Percentiles rank a stretch among this genome's conserved stretches.
Conservation (phyloP, 2,329 filamentous ascomycete genomes). For the Botrytis pseudocinerea region DNA sequence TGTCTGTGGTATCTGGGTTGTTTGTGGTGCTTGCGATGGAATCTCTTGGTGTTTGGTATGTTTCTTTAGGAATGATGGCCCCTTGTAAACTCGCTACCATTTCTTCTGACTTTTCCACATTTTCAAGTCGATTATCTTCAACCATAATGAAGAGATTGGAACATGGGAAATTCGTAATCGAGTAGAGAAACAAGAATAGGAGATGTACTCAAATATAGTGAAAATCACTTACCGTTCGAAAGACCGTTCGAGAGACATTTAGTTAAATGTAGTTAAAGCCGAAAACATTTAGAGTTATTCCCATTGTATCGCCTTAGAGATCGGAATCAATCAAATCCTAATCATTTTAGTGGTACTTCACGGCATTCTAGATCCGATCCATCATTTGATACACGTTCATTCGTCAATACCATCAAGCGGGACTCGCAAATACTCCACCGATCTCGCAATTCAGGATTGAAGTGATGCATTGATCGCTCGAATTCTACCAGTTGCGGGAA, state of each 20-base stretch:
- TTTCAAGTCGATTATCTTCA: conserved; percentile 27
- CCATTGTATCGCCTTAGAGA: neutral
- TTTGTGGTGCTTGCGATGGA: neutral
- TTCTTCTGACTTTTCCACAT: conserved; percentile 32
- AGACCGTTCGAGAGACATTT: neutral
- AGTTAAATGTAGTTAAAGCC: neutral
- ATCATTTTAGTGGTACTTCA: neutral
- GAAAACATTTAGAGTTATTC: neutral
- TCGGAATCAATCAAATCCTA: neutral
- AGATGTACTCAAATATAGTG: neutral
- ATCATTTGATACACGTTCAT: neutral
- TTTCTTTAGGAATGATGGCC: conserved; percentile 25
- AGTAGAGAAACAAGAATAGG: neutral
- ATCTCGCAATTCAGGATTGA: neutral
- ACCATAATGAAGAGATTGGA: conserved; percentile 31
- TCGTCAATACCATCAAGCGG: neutral
- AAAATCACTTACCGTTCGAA: conserved; percentile 1
- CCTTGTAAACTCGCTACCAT: conserved; percentile 27
- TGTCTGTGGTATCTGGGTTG: too few species aligned
- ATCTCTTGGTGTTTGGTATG: conserved; percentile 25
- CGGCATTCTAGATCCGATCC: conserved; percentile 2
- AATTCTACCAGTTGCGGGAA: neutral
- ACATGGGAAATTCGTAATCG: conserved; percentile 25
- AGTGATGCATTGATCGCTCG: neutral
- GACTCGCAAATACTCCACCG: neutral